A percentile compares a stretch with the other conserved stretches of the same genome.
These are phyloP conservation scores for Didymella sp. DNA, from an alignment of 2,329 filamentous ascomycete species.

Conservation along the genomic window DNA sequence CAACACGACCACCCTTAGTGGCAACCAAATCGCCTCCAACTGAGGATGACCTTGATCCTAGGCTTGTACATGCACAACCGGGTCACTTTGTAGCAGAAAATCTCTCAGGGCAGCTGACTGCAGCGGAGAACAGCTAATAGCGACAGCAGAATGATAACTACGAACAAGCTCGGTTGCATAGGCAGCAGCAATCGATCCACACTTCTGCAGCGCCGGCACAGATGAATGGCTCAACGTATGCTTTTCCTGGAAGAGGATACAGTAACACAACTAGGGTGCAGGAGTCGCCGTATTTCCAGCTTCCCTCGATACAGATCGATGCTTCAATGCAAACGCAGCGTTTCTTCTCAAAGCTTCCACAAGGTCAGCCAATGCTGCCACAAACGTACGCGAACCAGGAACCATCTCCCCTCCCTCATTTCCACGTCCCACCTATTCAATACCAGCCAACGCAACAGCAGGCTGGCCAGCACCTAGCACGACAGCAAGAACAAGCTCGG, in stretches of 20 bases:
- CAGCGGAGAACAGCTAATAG: conserved; percentile 18
- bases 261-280: neutral
- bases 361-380: neutral
- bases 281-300: neutral
- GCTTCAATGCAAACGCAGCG: neutral
- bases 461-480: neutral
- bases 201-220: neutral
- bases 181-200: neutral
- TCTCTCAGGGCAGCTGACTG: conserved; percentile 3
- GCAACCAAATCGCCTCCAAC: neutral
- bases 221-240: neutral
- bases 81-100: conserved; percentile 12
- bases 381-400: neutral
- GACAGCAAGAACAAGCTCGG: neutral
- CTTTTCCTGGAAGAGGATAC: neutral
- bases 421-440: neutral
- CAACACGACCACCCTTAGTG: neutral
- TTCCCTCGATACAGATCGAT: neutral
- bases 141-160: conserved; percentile 8
- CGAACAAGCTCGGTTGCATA: neutral
- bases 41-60: conserved; percentile 18
- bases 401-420: neutral
- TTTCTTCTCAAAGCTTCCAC: neutral
- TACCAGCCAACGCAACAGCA: neutral
- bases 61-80: conserved; percentile 19